Evolutionary conservation across 176 grass and related monocot genomes (phyloP).

Genomic region (Chrysopogon serrulatus): DNA sequence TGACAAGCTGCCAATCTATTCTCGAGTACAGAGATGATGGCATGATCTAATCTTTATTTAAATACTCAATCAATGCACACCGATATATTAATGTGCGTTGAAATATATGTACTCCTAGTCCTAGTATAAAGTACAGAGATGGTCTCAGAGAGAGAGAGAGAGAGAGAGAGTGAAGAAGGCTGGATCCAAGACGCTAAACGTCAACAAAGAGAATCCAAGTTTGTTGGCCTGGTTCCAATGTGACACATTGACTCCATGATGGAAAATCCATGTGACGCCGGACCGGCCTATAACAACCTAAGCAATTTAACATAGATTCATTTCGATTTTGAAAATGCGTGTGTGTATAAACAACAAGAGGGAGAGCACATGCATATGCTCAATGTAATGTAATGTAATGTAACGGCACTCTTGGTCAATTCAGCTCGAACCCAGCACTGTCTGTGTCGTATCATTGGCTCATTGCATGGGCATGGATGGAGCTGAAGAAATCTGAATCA

Average conservation of each 20-base stretch:
- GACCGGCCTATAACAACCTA: constrained; percentile 34
- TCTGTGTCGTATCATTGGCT: too few species aligned
- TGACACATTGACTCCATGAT: not conserved
- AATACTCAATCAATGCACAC: not conserved
- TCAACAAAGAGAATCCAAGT: not conserved
- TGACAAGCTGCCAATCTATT: not conserved
- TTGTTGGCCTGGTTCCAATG: not conserved
- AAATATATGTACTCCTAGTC: not conserved
- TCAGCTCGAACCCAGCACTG: not conserved
- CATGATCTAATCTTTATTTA: not conserved
- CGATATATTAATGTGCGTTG: not conserved
- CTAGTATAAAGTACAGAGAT: not conserved
- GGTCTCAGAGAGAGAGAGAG: not conserved
- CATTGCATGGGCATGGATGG: not conserved
- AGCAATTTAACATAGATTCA: constrained; percentile 30
- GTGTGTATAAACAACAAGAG: not conserved
- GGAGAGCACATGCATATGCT: constrained; percentile 6
- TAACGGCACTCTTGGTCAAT: not conserved
- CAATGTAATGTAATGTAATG: not conserved
- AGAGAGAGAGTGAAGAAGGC: too few species aligned
- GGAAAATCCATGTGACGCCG: constrained; percentile 32
- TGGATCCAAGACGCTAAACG: not conserved
- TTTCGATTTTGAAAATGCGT: not conserved
- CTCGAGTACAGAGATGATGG: not conserved
- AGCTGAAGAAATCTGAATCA: not conserved